Evolutionary conservation across 139 green algal species (phyloP), one percentile per base, ranked within the genome.

Genomic region (Chlamydomonas sphaeroides): DNA sequence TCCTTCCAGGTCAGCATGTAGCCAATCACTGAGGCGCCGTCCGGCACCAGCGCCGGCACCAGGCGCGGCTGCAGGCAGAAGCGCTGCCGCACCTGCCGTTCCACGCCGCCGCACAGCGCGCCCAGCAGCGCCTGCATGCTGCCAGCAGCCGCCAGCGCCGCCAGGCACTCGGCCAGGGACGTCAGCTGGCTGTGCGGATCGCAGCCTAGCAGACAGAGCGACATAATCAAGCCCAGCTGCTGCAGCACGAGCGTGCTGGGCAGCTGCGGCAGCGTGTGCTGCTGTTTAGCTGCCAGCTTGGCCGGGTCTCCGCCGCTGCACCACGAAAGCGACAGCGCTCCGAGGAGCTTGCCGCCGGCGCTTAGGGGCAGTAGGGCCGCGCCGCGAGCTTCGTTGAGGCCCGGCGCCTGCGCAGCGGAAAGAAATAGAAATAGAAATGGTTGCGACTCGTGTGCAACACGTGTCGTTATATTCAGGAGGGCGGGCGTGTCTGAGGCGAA

Each of bases 61-160:
- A 79, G 56, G 1, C 56, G 72, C 28, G 72, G 72, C 28, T 68
- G 26, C 38, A 79, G 36, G 25, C 68, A 36, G 30, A 68, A 79
- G 11, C 38, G 36, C 36, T 68, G n/a, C 38, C 56, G 72, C 10
- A 68, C 61, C 10, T 68, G 36, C 10, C 0, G 2, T 4, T 23
- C 36, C 14, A 79, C 32, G 7, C 28, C 72, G 32, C 68, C 36
- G 72, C 72, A 79, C 8, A 79, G 36, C 18, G 8, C 53, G 17
- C 72, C 56, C 5, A 68, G 26, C 11, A 79, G 56, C 36, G 57
- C 56, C 38, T 79, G 72, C 56, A 79, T 68, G 72, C 56, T 59
- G 72, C 38, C 20, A 36, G 72, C 38, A 2, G 36, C 25, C 26
- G 36, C 39, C 36, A 79, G 72, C 56, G 35, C 21, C 28, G 4